These are phyloP conservation scores for Kodamaea plutei DNA, from an alignment of 1,139 yeast species.

Conservation along the genomic window DNA sequence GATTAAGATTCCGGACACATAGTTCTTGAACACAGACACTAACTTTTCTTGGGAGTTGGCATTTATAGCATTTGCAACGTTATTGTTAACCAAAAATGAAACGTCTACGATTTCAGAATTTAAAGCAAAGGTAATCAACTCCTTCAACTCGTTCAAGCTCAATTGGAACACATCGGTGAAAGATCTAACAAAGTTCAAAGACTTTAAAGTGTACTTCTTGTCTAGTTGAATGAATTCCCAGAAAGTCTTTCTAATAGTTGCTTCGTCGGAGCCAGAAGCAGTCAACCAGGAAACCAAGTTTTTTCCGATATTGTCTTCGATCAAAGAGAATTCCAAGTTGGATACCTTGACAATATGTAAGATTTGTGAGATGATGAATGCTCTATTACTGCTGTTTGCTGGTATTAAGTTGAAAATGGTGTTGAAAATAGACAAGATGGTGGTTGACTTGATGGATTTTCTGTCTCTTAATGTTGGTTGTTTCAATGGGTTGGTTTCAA, in stretches of 20 bases:
- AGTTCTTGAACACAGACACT: conserved; percentile 28
- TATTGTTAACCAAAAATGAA: conserved; percentile 41
- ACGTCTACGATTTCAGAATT: conserved; percentile 41
- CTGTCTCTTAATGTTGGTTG: conserved; percentile 46
- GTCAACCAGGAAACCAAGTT: conserved; percentile 38
- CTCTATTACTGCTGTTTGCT: conserved; percentile 29
- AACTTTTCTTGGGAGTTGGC: conserved; percentile 17
- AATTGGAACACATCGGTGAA: conserved; percentile 30
- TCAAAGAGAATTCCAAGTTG: conserved; percentile 30
- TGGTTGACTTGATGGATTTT: conserved; percentile 41
- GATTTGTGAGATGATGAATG: conserved; percentile 30
- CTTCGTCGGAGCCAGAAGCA: conserved; percentile 26
- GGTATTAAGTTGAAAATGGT: conserved; percentile 45
- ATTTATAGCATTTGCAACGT: conserved; percentile 32
- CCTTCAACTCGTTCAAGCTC: conserved; percentile 26
- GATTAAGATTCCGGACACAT: conserved; percentile 35
- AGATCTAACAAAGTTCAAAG: conserved; percentile 35
- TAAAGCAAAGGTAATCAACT: conserved; percentile 36
- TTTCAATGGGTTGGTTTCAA: conserved; percentile 33
- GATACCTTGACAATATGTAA: conserved; percentile 31
- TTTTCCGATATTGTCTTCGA: conserved; percentile 35
- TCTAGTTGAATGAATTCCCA: conserved; percentile 42
- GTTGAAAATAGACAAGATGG: conserved; percentile 40
- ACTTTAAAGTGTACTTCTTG: conserved; percentile 21
- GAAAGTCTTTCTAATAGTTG: conserved; percentile 28